Evolutionary conservation across 257 asterid genomes (phyloP).

Genomic region (Datura wrightii): DNA sequence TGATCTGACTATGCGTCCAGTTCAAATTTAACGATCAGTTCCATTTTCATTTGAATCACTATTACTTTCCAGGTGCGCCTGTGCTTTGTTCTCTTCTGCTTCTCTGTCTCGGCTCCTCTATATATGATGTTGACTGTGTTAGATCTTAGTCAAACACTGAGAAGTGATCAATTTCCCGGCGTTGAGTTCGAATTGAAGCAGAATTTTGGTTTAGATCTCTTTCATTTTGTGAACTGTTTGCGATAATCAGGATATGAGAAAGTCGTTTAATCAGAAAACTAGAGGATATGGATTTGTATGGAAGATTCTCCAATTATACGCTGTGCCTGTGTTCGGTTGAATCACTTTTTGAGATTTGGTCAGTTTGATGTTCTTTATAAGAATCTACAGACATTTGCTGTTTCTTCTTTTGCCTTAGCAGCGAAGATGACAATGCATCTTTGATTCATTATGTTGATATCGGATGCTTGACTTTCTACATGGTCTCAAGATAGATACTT

Average conservation of each 20-base stretch:
- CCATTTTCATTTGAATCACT: neutral
- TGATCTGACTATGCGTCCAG: neutral
- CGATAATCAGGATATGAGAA: neutral
- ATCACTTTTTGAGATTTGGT: neutral
- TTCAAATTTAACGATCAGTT: neutral
- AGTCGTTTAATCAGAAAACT: neutral
- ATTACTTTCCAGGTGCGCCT: neutral
- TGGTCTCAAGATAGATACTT: neutral
- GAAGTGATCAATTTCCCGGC: neutral
- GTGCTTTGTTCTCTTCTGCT: neutral
- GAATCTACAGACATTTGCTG: neutral
- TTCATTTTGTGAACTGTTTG: neutral
- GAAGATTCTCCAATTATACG: neutral
- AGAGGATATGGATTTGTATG: neutral
- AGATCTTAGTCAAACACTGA: conserved; percentile 24
- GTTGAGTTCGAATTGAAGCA: neutral
- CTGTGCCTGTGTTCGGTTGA: neutral
- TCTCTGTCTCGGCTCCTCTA: neutral
- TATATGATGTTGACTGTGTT: neutral
- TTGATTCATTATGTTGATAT: neutral
- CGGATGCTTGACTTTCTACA: neutral
- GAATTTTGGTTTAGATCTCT: conserved; percentile 8
- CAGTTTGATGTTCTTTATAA: neutral
- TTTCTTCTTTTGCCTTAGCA: neutral
- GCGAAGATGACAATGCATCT: neutral